Base-by-base conservation (phyloP, 495 filamentous ascomycete species). In the Neurospora sp. region DNA sequence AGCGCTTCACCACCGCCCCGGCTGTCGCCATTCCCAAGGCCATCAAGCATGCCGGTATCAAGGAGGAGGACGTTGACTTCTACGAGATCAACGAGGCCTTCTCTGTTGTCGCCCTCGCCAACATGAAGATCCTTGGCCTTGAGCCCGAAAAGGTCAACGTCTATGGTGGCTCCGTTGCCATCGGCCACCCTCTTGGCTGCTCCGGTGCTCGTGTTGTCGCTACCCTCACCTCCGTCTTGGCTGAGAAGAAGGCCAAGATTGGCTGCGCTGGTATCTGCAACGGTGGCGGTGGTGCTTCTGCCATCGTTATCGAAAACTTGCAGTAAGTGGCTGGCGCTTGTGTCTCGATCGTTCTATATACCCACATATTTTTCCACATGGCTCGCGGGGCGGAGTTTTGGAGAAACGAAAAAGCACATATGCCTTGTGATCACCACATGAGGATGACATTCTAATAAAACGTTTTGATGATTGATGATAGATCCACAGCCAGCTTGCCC, bases 61-160 rank as follows among this genome's bases (percentile, higher is more conserved):
- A 89, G 41, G 88, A 90, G 76, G 86, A 91, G 62, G 84, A 90
- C 46, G 88, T 99, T 70, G 95, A 98, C 78, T 95, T 90, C 75
- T 98, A 95, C 78, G 96, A 99, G 87, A 97, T 99, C 86, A 99
- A 99, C 83, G 96, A 99, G 85, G 96, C 96, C 7, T 99, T 99
- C 87, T 94, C 92, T 59, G 96, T 99, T 35, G 96, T 99, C 66
- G 94, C 96, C 18, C 85, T 98, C 69, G 95, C 96, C 73, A 99
- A 99, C 84, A 88, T 97, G 84, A 97, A 98, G 87, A 79, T 98
- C 46, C 90, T 99, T 39, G 85, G 84, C 70, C 80, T 99, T 69
- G 84, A 86, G 69, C 89, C 92, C 75, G 92, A 93, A 42, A 97
- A 95, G 84, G 95, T 99, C 74, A 99, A 99, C 83, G 86, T 97